Percentiles rank a stretch among this genome's conserved stretches.
These are phyloP conservation scores for Salix brachista DNA, from an alignment of 345 rosid species.

Conservation along the genomic window DNA sequence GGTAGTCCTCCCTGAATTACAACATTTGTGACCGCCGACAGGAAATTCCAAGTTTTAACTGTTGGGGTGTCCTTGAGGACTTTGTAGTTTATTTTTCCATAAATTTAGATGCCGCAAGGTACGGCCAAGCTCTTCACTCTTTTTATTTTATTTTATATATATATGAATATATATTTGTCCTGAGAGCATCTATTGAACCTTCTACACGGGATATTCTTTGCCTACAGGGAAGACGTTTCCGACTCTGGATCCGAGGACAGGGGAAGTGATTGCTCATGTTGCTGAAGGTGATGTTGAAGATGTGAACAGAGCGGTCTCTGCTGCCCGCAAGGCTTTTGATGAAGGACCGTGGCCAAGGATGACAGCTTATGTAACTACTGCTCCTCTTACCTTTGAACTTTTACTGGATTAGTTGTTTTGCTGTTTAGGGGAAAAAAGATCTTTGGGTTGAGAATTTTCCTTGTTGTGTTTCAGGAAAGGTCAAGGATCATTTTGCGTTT, in stretches of 20 bases:
- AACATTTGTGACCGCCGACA: neutral
- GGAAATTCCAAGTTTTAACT: neutral
- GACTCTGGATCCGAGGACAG: conserved; percentile 85
- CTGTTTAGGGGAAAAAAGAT: neutral
- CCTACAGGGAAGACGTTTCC: conserved; percentile 68
- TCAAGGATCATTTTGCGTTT: conserved; percentile 56
- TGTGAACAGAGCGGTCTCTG: conserved; percentile 69
- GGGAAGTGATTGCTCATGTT: conserved; percentile 78
- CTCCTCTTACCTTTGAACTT: neutral
- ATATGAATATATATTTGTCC: too few species aligned
- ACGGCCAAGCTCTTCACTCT: too few species aligned
- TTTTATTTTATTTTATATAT: too few species aligned
- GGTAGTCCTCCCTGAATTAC: too few species aligned
- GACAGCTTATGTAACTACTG: conserved; percentile 67
- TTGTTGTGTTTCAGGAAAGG: conserved; percentile 58
- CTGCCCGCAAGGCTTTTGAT: conserved; percentile 97
- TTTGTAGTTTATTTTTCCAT: neutral
- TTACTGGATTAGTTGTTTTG: neutral
- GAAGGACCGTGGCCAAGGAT: conserved; percentile 97
- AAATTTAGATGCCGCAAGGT: too few species aligned
- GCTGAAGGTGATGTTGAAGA: conserved; percentile 97
- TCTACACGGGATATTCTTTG: neutral
- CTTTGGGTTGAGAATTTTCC: conserved; percentile 1
- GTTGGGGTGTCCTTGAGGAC: neutral
- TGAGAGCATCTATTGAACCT: neutral